Conservation (phyloP, 1,284 basidiomycete species). For the Marasmius tenuissimus region DNA sequence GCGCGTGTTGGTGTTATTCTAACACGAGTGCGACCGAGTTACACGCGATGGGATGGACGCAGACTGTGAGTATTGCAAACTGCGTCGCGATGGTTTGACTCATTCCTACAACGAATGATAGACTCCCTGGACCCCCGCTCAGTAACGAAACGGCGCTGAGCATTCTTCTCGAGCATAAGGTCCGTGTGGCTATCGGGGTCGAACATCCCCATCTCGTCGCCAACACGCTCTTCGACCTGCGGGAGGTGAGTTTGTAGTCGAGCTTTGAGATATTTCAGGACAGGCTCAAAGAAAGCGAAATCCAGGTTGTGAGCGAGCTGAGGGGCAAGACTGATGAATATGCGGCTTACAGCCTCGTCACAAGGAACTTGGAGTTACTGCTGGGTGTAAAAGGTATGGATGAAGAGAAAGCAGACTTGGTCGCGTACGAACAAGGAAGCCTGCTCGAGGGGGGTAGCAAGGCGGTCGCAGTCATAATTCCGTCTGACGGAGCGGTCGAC, state of each 20-base stretch:
- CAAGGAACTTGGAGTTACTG: slow-evolving; percentile 56
- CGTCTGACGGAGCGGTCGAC: slow-evolving; percentile 47
- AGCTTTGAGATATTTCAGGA: slow-evolving; percentile 23
- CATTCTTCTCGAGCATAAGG: slow-evolving; percentile 59
- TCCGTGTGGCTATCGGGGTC: slow-evolving; percentile 75
- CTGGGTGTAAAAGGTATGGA: slow-evolving; percentile 56
- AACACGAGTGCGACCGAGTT: slow-evolving; percentile 57
- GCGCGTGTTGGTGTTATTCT: slow-evolving; percentile 73
- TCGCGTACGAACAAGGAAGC: slow-evolving; percentile 63
- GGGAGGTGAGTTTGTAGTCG: slow-evolving; percentile 50
- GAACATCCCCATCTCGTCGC: slow-evolving; percentile 62
- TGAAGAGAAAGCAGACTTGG: slow-evolving; percentile 50
- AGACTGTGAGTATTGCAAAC: slow-evolving; percentile 50
- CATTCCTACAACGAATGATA: slow-evolving; percentile 23
- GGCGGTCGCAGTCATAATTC: slow-evolving; percentile 59
- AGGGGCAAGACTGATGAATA: slow-evolving; percentile 37
- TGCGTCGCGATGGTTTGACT: slow-evolving; percentile 19
- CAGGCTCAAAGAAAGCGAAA: slow-evolving; percentile 35
- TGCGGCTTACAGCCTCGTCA: slow-evolving; percentile 43
- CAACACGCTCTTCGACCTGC: slow-evolving; percentile 73
- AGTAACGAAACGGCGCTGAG: slow-evolving; percentile 65
- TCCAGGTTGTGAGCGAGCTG: neutral
- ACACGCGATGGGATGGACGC: slow-evolving; percentile 66
- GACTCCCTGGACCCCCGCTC: slow-evolving; percentile 74
- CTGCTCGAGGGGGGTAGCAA: slow-evolving; percentile 63